Percentiles rank a stretch among this genome's conserved stretches.
phyloP scores from a whole-genome alignment of 768 basidiomycete genomes.

The Coprinopsis strossmayeri region DNA sequence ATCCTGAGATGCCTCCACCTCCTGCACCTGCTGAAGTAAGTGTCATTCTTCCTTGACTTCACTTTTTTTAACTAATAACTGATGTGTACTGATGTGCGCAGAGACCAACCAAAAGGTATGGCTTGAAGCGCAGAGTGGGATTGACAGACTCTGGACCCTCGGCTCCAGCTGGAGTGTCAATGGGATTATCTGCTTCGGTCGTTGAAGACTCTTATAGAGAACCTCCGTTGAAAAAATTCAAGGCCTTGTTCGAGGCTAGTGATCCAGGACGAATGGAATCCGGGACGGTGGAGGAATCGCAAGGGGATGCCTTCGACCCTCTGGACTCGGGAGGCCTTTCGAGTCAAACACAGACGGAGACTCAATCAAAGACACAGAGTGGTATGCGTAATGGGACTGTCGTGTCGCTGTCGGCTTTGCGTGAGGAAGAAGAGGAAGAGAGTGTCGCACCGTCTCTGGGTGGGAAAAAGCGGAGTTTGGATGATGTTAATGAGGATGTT shows the following conservation, averaged over 20 bases:
- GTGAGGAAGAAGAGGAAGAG: constrained; percentile 60
- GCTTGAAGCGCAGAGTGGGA: too few species aligned
- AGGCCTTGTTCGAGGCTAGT: constrained; percentile 61
- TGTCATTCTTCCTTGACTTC: too few species aligned
- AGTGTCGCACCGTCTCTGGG: constrained; percentile 13
- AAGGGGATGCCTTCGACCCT: not conserved
- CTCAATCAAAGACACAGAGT: constrained; percentile 14
- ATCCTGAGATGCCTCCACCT: too few species aligned
- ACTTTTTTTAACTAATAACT: too few species aligned
- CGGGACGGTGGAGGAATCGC: constrained; percentile 21
- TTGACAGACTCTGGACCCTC: not conserved
- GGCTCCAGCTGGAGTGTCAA: not conserved
- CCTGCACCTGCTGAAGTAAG: too few species aligned
- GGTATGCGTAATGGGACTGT: constrained; percentile 16
- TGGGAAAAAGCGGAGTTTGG: constrained; percentile 32
- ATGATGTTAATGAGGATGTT: constrained; percentile 29
- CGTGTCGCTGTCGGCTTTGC: constrained; percentile 25
- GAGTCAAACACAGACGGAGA: constrained; percentile 30
- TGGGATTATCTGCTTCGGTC: constrained; percentile 10
- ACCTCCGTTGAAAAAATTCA: constrained; percentile 65
- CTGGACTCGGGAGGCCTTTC: not conserved
- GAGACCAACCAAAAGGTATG: too few species aligned
- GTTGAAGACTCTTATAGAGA: constrained; percentile 29
- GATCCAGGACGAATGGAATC: constrained; percentile 29
- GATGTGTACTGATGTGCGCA: too few species aligned